Base-by-base conservation (phyloP, 2,329 filamentous ascomycete species). In the Podosphaera xanthii region DNA sequence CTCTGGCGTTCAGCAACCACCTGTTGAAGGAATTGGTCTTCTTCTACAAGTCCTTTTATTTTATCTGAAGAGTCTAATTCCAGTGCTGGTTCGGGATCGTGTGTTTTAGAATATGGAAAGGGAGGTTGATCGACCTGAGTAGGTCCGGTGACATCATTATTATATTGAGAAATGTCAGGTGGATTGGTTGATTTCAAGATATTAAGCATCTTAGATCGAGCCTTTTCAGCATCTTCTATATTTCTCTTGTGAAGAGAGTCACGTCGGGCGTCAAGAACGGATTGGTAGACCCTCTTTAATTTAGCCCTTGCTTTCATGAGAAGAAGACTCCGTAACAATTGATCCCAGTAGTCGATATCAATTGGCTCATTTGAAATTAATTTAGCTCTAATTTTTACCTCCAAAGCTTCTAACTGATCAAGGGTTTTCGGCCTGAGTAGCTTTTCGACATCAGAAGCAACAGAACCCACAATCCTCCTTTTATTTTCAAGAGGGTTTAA, bases 311-410 rank as follows among this genome's bases (percentile, higher is more conserved):
- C 88, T 73, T 97, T 97, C 82, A 87, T 96, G 0, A 95, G 82
- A 5, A 86, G 76, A 62, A 98, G 74, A 68, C 84, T 94, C 64
- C 83, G 83, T 62, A 98, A 75, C 14, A 98, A 76, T 69, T 95
- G 87, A 69, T 94, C 88, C 92, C 92, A 98, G 70, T 97, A 98
- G 71, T 98, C 92, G 2, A 86, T 88, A 70, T 98, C 92, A 64
- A 98, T 91, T 46, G 65, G 64, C 68, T 96, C 90, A 68, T 95
- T 84, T 6, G 88, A 94, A 58, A 83, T 78, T 55, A 98, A 74
- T 73, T 98, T 98, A 14, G 77, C 75, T 69, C 82, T 82, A 70
- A 98, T 92, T 72, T 97, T 90, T 63, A 76, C 80, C 71, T 98
- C 91, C 56, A 98, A 75, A 22, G 79, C 79, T 68, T 90, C 84